These are phyloP conservation scores for Rhizopogon vinicolor DNA, from an alignment of 768 basidiomycete genomes.

Conservation along the genomic window DNA sequence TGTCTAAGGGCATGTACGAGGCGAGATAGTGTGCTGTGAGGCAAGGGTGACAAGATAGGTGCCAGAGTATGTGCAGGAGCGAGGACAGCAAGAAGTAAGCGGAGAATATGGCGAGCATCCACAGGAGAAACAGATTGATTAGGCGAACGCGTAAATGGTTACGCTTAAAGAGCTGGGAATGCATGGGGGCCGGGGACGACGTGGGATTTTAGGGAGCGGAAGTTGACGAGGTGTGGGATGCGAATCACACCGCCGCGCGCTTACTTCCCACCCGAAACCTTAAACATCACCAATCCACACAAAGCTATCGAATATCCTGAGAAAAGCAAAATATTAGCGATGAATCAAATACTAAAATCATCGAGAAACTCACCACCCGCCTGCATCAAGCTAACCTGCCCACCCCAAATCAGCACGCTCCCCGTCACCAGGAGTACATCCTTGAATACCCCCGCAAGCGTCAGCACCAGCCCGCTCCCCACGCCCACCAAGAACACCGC, in stretches of 20 bases:
- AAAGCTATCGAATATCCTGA: slow-evolving; percentile 87
- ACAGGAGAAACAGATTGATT: neutral
- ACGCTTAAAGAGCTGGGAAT: neutral
- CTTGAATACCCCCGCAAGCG: slow-evolving; percentile 94
- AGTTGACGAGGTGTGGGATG: too few species aligned
- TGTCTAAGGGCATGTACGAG: neutral
- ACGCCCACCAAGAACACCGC: slow-evolving; percentile 93
- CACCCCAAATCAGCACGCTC: slow-evolving; percentile 82
- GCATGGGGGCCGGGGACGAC: neutral
- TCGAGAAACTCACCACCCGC: slow-evolving; percentile 55
- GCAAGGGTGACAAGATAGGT: too few species aligned
- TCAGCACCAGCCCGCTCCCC: slow-evolving; percentile 84
- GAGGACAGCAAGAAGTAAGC: too few species aligned
- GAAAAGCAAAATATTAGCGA: slow-evolving; percentile 1
- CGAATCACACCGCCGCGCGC: neutral
- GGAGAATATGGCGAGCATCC: too few species aligned
- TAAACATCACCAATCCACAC: slow-evolving; percentile 80
- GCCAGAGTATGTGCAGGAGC: too few species aligned
- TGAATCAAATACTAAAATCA: neutral
- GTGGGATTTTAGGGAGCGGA: neutral
- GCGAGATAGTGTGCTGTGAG: too few species aligned
- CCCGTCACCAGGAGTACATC: slow-evolving; percentile 94
- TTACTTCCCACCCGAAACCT: slow-evolving; percentile 64
- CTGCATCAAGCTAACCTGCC: slow-evolving; percentile 78
- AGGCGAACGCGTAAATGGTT: neutral